Conservation (phyloP, 352 stramenopile genomes). For the Phytophthora lateralis region DNA sequence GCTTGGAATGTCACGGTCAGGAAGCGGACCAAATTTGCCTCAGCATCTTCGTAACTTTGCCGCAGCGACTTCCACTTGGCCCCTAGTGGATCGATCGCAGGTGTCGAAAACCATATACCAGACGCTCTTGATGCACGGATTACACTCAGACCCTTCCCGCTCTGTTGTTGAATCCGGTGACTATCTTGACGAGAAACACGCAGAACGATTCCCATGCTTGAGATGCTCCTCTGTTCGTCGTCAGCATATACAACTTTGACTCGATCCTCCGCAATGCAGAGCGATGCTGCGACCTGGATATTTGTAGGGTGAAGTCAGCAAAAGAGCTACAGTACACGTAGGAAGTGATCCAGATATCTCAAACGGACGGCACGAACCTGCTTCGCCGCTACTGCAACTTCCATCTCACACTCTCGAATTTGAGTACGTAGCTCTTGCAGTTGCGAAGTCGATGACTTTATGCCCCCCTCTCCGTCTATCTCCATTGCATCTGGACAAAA, state of each 20-base stretch:
- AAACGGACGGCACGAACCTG: conserved; percentile 17
- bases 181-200: conserved; percentile 49
- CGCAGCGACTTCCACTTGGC: conserved; percentile 40
- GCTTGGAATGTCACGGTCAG: conserved; percentile 20
- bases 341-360: background rate
- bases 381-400: conserved; percentile 26
- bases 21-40: conserved; percentile 27
- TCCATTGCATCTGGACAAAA: background rate
- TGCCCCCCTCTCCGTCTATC: conserved; percentile 2
- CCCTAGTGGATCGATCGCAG: conserved; percentile 38
- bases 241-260: conserved; percentile 52
- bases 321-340: background rate
- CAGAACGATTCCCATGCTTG: conserved; percentile 37
- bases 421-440: conserved; percentile 20
- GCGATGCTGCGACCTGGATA: conserved; percentile 26
- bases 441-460: conserved; percentile 6
- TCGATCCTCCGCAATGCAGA: conserved; percentile 35
- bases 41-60: conserved; percentile 21
- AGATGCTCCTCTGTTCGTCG: conserved; percentile 24
- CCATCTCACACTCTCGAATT: conserved; percentile 28
- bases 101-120: conserved; percentile 52
- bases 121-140: conserved; percentile 44
- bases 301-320: background rate
- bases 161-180: conserved; percentile 47
- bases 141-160: conserved; percentile 24